Evolutionary conservation across 2,329 filamentous ascomycete species (phyloP), one percentile per base, ranked within the genome.

Genomic region (Pyrenochaeta sp.): DNA sequence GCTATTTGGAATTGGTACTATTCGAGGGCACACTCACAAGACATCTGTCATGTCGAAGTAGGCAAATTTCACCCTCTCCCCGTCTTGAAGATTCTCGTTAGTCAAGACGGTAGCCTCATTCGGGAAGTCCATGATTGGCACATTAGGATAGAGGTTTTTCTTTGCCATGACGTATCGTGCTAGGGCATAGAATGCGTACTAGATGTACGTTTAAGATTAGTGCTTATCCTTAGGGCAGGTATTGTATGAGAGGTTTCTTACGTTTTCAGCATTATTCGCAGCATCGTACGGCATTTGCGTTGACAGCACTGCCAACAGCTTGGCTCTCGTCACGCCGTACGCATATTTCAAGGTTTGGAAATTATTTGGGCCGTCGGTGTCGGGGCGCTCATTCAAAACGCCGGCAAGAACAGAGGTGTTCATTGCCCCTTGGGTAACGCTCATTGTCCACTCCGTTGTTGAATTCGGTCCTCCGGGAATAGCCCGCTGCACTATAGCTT

Each of bases 111-210:
- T 60, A 17, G 59, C 53, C 14, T 69, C 61, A 15, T 63, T 63
- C 1, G 55, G 58, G 10, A 68, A 64, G 20, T 63, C 55, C 48
- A 70, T 64, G 8, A 65, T 58, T 2, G 67, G 67, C 1, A 61
- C 45, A 11, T 54, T 61, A 1, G 67, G 67, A 38, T 63, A 69
- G 32, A 69, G 65, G 0, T 55, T 53, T 29, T 62, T 63, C 21
- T 48, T 52, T 31, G 53, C 34, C 28, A 68, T 50, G 1, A 70
- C 50, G 27, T 68, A 70, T 17, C 60, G 61, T 14, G 65, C 57
- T 35, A 63, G 58, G 11, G 67, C 65, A 36, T 66, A 69, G 4
- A 70, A 27, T 2, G 63, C 65, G 32, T 70, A 69, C n/a, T n/a
- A n/a, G n/a, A n/a, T n/a, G n/a, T n/a, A n/a, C n/a, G n/a, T n/a